phyloP scores from a whole-genome alignment of 768 basidiomycete genomes.

The Podaxis pistillaris region DNA sequence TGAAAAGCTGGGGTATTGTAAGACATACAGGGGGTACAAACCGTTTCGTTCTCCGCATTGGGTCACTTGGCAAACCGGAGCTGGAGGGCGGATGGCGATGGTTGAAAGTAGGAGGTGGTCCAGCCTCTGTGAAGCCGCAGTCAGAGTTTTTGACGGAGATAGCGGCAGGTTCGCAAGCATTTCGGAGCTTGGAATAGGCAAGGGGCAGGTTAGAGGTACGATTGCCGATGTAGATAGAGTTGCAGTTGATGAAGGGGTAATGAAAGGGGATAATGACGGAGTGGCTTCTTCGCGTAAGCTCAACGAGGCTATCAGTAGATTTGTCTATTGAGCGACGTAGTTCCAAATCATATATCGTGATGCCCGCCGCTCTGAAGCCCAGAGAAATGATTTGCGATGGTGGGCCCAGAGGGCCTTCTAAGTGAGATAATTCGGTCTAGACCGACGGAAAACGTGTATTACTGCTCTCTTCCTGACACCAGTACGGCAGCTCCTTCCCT shows the following conservation, averaged over 20 bases:
- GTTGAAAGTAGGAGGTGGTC: not conserved
- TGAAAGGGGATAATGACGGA: not conserved
- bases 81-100: not conserved
- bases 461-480: conserved; percentile 61
- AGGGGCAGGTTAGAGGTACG: not conserved
- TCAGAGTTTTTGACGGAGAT: not conserved
- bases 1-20: no score
- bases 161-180: not conserved
- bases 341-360: conserved; percentile 59
- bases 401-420: conserved; percentile 59
- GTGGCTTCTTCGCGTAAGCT: not conserved
- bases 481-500: conserved; percentile 68
- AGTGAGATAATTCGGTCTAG: conserved; percentile 19
- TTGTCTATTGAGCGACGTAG: conserved; percentile 31
- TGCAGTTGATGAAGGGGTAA: not conserved
- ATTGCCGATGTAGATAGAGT: not conserved
- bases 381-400: conserved; percentile 69
- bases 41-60: no score
- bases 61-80: not conserved
- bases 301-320: not conserved
- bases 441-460: conserved; percentile 25
- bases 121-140: not conserved
- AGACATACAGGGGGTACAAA: no score
- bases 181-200: not conserved
- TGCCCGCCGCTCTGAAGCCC: conserved; percentile 73